These are phyloP conservation scores for Triticum dicoccoides DNA, from an alignment of 176 grass and related monocot genomes.

Conservation along the genomic window DNA sequence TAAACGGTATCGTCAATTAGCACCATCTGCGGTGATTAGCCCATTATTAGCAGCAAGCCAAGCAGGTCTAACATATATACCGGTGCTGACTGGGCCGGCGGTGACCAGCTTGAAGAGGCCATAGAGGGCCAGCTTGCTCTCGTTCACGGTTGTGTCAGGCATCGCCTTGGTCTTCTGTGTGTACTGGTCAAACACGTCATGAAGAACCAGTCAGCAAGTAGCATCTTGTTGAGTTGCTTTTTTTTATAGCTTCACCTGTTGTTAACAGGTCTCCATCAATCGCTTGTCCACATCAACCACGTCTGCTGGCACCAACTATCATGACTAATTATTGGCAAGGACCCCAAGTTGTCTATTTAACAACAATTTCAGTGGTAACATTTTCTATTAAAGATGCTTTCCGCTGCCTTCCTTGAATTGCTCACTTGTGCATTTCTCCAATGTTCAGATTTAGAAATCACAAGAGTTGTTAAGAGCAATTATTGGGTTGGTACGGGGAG, in stretches of 20 bases:
- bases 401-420: neutral
- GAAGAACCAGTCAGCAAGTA: no score
- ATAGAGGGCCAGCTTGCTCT: slow-evolving; percentile 48
- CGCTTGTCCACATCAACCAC: no score
- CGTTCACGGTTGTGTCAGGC: slow-evolving; percentile 40
- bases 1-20: no score
- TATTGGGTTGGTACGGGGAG: no score
- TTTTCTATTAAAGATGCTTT: neutral
- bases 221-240: no score
- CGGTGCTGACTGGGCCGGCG: slow-evolving; percentile 53
- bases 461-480: neutral
- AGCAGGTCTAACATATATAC: neutral
- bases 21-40: no score
- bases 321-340: no score
- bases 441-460: neutral
- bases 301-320: no score
- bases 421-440: neutral
- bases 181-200: slow-evolving; percentile 68
- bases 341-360: no score
- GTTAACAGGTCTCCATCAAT: no score
- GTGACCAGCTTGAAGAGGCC: neutral
- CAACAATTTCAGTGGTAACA: no score
- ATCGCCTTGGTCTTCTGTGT: slow-evolving; percentile 59
- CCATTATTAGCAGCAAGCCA: neutral
- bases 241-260: no score